Conservation (phyloP, 2,329 filamentous ascomycete genomes). For the Cadophora malorum region DNA sequence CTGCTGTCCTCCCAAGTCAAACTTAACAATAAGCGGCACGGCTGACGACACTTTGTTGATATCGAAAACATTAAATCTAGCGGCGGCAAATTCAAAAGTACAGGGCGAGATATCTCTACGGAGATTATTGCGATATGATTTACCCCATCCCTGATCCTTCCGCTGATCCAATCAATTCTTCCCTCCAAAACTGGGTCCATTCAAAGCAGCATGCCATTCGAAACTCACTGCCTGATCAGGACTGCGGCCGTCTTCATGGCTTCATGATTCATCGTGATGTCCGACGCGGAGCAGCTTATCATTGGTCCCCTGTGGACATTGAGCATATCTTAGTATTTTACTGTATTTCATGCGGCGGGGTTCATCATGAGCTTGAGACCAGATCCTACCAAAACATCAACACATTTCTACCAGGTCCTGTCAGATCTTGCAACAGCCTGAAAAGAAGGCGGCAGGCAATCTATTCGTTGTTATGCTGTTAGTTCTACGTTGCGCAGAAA, state of each 20-base stretch:
- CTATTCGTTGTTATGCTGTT: neutral
- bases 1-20: slow-evolving; percentile 23
- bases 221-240: slow-evolving; percentile 22
- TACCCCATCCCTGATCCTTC: slow-evolving; percentile 22
- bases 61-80: slow-evolving; percentile 6
- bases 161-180: slow-evolving; percentile 22
- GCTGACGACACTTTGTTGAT: slow-evolving; percentile 15
- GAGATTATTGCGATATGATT: slow-evolving; percentile 29
- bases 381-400: slow-evolving; percentile 20
- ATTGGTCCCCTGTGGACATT: slow-evolving; percentile 1
- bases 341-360: slow-evolving; percentile 19
- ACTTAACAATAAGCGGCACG: slow-evolving; percentile 15
- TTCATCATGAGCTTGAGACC: slow-evolving; percentile 23
- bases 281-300: neutral
- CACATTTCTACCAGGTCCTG: slow-evolving; percentile 1
- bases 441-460: slow-evolving; percentile 15
- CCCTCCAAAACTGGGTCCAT: slow-evolving; percentile 9
- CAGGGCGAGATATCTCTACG: slow-evolving; percentile 10
- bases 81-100: slow-evolving; percentile 25
- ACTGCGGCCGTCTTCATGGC: slow-evolving; percentile 3
- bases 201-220: slow-evolving; percentile 24
- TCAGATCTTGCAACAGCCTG: slow-evolving; percentile 21
- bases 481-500: neutral
- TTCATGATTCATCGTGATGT: slow-evolving; percentile 10
- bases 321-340: neutral